Base-by-base conservation (phyloP, 805 yeast genomes). In the Zygosaccharomyces rouxii region DNA sequence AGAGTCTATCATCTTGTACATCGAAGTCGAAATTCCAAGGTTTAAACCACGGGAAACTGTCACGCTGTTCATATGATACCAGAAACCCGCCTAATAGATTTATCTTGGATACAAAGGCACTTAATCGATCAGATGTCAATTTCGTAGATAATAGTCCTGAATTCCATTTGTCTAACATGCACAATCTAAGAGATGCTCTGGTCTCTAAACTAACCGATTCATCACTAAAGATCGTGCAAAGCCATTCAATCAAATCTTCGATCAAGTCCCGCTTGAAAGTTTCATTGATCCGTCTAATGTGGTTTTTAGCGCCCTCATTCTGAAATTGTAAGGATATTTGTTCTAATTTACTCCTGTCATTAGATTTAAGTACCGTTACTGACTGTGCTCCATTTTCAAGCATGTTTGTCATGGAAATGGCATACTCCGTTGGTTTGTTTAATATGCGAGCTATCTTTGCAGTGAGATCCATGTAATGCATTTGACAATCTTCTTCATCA, bases 1-100 rank as follows among this genome's bases (percentile, higher is more conserved):
- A 19, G 1, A 58, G 40, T 7, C 30, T 18, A 9, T 41, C 44
- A 43, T 65, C 59, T 3, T 49, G 23, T 3, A 49, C n/a, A 25
- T 52, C 38, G 14, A 41, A 28, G 3, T 50, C 38, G 39, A 65
- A 60, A 5, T 52, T 37, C 67, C 67, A 65, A 3, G 65, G 62
- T 9, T 48, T 42, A 37, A 59, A 59, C 67, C 67, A 63, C 2
- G 60, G 58, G 22, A 48, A 56, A 3, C 48, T 47, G n/a, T 53
- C 49, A 14, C 55, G 47, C 26, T 58, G 58, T 38, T 57, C 60
- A 37, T 54, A 49, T 11, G 67, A 59, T 5, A 60, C 60, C 13
- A 59, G 38, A 28, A 62, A 65, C 3, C 62, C 62, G 1, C 69
- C 69, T 39, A 64, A 51, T 21, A 65, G 41, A 38, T 59, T 56